Percentiles rank a stretch among this genome's conserved stretches.
Conservation (phyloP, 768 basidiomycete genomes). For the Rhizopogon vinicolor region DNA sequence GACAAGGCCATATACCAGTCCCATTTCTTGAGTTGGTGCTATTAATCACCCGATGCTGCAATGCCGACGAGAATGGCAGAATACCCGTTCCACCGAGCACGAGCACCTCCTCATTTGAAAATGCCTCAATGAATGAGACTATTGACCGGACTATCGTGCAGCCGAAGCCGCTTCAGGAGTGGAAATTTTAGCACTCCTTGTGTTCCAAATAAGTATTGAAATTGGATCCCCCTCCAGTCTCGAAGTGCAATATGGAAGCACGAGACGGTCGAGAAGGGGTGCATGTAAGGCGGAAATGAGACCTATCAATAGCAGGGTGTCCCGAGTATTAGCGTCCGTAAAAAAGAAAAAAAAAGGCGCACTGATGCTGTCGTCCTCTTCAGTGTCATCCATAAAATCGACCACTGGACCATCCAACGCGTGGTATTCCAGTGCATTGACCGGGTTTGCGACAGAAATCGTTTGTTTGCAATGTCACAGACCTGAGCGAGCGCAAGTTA, state of each 20-base stretch:
- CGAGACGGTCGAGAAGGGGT: conserved; percentile 10
- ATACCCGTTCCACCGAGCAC: conserved; percentile 11
- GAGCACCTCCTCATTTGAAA: conserved; percentile 12
- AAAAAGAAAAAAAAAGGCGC: neutral
- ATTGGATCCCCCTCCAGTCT: conserved; percentile 3
- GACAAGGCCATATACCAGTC: conserved; percentile 6
- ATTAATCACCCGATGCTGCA: conserved; percentile 7
- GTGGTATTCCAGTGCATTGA: neutral
- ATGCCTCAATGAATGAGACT: conserved; percentile 11
- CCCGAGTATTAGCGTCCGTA: conserved; percentile 10
- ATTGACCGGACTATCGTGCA: conserved; percentile 8
- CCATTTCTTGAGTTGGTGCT: neutral
- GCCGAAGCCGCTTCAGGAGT: conserved; percentile 6
- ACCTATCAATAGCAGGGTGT: neutral
- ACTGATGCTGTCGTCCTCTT: neutral
- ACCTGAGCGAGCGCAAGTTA: conserved; percentile 8
- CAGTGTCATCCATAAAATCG: conserved; percentile 8
- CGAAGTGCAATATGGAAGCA: conserved; percentile 12
- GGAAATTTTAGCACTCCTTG: conserved; percentile 10
- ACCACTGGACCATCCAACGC: conserved; percentile 13
- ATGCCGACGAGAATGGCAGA: conserved; percentile 6
- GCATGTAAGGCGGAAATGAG: conserved; percentile 7
- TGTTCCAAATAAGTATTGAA: conserved; percentile 7
- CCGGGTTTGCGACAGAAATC: neutral
- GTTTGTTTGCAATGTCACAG: conserved; percentile 8